These are phyloP conservation scores for Fonsecaea nubica DNA, from an alignment of 2,329 filamentous ascomycete genomes.

Conservation along the genomic window DNA sequence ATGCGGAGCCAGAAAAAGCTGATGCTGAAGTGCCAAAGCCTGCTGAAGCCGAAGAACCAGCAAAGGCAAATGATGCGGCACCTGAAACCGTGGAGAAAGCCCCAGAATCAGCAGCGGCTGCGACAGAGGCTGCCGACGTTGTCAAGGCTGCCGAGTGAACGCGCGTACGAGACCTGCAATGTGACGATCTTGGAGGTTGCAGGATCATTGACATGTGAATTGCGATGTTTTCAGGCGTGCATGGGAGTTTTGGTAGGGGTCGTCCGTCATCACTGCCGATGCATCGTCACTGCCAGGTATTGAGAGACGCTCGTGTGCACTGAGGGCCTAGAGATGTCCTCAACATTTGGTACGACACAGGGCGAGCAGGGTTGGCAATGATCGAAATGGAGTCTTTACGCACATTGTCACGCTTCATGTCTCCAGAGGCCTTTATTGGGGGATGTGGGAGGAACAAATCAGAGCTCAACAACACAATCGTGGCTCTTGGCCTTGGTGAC, in stretches of 20 bases:
- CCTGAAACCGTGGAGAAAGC: conserved; percentile 37
- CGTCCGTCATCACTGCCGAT: conserved; percentile 2
- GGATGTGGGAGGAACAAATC: background rate
- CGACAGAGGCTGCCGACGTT: conserved; percentile 36
- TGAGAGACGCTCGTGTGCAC: background rate
- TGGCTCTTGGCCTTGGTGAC: background rate
- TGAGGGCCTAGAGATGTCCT: background rate
- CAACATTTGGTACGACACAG: background rate
- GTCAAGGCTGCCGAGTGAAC: conserved; percentile 37
- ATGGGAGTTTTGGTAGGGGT: conserved; percentile 7
- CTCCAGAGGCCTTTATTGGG: background rate
- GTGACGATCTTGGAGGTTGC: background rate
- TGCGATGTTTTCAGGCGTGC: conserved; percentile 14
- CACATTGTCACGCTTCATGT: conserved; percentile 15
- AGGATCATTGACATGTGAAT: background rate
- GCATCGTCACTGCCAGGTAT: background rate
- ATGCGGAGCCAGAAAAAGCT: conserved; percentile 11
- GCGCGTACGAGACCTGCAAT: background rate
- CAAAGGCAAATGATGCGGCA: conserved; percentile 25
- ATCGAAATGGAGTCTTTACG: conserved; percentile 12
- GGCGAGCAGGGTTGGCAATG: conserved; percentile 1
- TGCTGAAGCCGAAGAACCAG: conserved; percentile 17
- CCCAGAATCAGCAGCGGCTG: conserved; percentile 35
- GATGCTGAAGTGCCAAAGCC: conserved; percentile 23
- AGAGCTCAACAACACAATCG: background rate